Evolutionary conservation across 805 yeast species (phyloP).

Genomic region (Gaillardinia entomophila): DNA sequence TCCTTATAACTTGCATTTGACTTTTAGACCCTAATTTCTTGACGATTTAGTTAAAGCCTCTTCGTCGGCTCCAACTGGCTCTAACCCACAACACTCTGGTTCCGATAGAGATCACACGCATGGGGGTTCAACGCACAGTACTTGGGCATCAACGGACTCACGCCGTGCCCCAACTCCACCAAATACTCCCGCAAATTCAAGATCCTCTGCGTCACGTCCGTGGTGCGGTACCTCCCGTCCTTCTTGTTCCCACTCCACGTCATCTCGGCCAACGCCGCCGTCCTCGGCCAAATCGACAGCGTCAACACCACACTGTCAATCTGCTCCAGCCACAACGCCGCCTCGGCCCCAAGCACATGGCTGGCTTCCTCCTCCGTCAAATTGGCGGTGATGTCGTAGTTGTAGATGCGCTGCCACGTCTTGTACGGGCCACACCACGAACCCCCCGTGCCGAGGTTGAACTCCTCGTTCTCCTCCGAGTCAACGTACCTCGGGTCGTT

Average conservation of each 20-base stretch:
- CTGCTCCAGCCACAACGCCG: slow-evolving; percentile 36
- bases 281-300: slow-evolving; percentile 32
- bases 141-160: slow-evolving; percentile 31
- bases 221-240: slow-evolving; percentile 21
- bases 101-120: slow-evolving; percentile 23
- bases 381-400: slow-evolving; percentile 24
- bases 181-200: slow-evolving; percentile 34
- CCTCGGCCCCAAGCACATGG: slow-evolving; percentile 35
- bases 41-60: too few relatives aligned
- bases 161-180: slow-evolving; percentile 26
- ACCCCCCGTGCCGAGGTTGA: slow-evolving; percentile 29
- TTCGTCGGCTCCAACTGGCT: too few relatives aligned
- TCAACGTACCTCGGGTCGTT: slow-evolving; percentile 30
- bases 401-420: slow-evolving; percentile 38
- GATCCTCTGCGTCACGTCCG: slow-evolving; percentile 26
- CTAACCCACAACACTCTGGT: too few relatives aligned
- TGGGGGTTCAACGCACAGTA: slow-evolving; percentile 32
- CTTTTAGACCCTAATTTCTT: too few relatives aligned
- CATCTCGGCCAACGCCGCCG: slow-evolving; percentile 36
- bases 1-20: too few relatives aligned
- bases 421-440: slow-evolving; percentile 41
- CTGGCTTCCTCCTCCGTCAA: slow-evolving; percentile 21
- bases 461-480: slow-evolving; percentile 12
- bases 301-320: slow-evolving; percentile 25
- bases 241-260: slow-evolving; percentile 37